Conservation (phyloP, 1,284 basidiomycete genomes). For the Chalciporus sp. region DNA sequence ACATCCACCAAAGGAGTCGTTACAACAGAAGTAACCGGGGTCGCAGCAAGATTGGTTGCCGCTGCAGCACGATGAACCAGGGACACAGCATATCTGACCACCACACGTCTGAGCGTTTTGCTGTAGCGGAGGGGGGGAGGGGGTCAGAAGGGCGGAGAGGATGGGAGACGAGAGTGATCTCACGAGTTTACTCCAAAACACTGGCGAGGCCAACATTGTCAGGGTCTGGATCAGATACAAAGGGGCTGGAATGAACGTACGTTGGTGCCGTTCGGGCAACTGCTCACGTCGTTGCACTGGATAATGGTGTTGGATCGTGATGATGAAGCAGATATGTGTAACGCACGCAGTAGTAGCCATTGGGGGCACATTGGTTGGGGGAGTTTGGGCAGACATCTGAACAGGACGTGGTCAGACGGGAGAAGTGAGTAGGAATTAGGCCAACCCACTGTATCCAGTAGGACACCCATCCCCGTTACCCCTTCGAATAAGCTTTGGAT, state of each 20-base stretch:
- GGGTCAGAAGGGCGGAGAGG: neutral
- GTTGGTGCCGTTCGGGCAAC: constrained; percentile 21
- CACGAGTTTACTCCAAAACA: constrained; percentile 12
- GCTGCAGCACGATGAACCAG: constrained; percentile 14
- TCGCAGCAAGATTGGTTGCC: constrained; percentile 12
- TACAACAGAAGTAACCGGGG: constrained; percentile 16
- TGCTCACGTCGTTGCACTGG: constrained; percentile 14
- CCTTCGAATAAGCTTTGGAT: constrained; percentile 17
- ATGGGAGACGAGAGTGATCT: neutral
- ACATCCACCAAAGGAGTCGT: constrained; percentile 24
- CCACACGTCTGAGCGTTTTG: constrained; percentile 9
- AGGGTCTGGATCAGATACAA: too few species aligned
- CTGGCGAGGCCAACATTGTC: too few species aligned
- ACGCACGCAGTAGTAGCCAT: constrained; percentile 27
- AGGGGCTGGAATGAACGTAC: too few species aligned
- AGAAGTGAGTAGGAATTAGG: neutral
- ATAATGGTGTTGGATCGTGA: neutral
- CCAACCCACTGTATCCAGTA: constrained; percentile 21
- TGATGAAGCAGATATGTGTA: too few species aligned
- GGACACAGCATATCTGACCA: constrained; percentile 5
- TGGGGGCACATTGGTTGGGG: constrained; percentile 18
- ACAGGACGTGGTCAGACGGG: neutral
- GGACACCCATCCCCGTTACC: constrained; percentile 8
- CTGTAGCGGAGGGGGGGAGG: too few species aligned
- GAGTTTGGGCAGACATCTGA: constrained; percentile 21